Percentiles rank a stretch among this genome's conserved stretches.
These are phyloP conservation scores for Euptelea pleiosperma DNA, from an alignment of 164 flowering plant species.

Conservation along the genomic window DNA sequence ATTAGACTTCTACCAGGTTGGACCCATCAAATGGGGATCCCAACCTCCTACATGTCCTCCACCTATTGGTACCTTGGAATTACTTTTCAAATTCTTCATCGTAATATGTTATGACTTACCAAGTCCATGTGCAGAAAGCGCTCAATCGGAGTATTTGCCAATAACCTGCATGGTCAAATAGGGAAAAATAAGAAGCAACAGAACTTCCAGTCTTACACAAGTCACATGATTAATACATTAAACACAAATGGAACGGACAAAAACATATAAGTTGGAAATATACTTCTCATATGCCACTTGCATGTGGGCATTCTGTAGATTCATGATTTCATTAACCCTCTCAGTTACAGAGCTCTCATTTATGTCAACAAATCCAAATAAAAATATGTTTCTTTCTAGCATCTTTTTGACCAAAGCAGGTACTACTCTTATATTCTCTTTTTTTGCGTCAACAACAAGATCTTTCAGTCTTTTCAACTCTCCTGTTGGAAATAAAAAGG, in stretches of 20 bases:
- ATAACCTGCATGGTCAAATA: slow-evolving; percentile 42
- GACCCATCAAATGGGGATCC: too few relatives aligned
- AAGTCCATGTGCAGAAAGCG: slow-evolving; percentile 70
- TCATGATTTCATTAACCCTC: slow-evolving; percentile 49
- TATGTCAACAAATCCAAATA: slow-evolving; percentile 67
- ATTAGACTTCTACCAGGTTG: too few relatives aligned
- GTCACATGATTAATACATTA: background rate
- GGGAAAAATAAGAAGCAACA: background rate
- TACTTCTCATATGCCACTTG: slow-evolving; percentile 62
- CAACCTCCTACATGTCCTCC: background rate
- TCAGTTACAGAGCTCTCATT: slow-evolving; percentile 48
- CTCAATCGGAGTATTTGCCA: slow-evolving; percentile 42
- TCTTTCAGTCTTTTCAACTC: slow-evolving; percentile 50
- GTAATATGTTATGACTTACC: slow-evolving; percentile 33
- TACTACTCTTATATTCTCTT: slow-evolving; percentile 34
- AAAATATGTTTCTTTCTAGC: slow-evolving; percentile 63
- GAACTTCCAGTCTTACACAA: too few relatives aligned
- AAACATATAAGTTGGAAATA: slow-evolving; percentile 1
- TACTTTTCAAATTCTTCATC: background rate
- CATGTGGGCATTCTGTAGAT: slow-evolving; percentile 49
- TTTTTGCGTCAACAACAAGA: slow-evolving; percentile 52
- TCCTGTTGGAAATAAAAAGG: slow-evolving; percentile 31
- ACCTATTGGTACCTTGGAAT: background rate
- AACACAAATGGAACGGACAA: background rate
- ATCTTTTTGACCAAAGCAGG: slow-evolving; percentile 61